Conservation (phyloP, 805 yeast species). For the Scheffersomyces lignosus region DNA sequence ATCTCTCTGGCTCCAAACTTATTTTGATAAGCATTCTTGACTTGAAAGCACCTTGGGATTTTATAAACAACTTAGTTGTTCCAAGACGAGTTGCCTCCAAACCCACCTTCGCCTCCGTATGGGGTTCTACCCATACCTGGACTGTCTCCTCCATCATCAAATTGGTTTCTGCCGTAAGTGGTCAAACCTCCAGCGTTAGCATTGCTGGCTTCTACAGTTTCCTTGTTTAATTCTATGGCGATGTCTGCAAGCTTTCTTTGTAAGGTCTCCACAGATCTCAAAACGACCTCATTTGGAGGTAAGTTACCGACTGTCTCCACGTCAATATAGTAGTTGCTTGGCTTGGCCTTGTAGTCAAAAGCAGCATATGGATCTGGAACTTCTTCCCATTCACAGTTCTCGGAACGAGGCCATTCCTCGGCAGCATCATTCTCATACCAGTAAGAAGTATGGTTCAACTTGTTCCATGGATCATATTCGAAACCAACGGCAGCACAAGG, state of each 20-base stretch:
- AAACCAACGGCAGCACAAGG: conserved; percentile 95
- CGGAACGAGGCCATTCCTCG: conserved; percentile 89
- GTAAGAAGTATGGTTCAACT: conserved; percentile 89
- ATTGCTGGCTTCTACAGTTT: conserved; percentile 40
- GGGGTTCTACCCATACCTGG: conserved; percentile 33
- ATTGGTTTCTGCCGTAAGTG: conserved; percentile 39
- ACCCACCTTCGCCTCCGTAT: conserved; percentile 11
- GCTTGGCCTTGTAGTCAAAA: conserved; percentile 82
- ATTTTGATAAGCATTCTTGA: too few relatives aligned
- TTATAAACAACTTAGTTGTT: too few relatives aligned
- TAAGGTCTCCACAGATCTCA: conserved; percentile 78
- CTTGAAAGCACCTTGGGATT: too few relatives aligned
- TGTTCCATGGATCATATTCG: conserved; percentile 99
- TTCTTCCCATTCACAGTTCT: conserved; percentile 94
- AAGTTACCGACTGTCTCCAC: conserved; percentile 92
- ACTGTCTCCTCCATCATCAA: conserved; percentile 18
- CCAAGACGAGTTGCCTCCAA: conserved; percentile 9
- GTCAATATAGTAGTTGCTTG: conserved; percentile 79
- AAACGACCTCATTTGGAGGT: conserved; percentile 85
- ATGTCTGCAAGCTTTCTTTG: conserved; percentile 91
- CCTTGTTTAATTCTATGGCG: conserved; percentile 61
- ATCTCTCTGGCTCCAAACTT: too few relatives aligned
- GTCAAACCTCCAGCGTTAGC: conserved; percentile 50
- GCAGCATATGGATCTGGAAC: conserved; percentile 85
- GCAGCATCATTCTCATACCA: conserved; percentile 93